Evolutionary conservation across 2,329 filamentous ascomycete genomes (phyloP).

Genomic region (Colletotrichum tofieldiae): DNA sequence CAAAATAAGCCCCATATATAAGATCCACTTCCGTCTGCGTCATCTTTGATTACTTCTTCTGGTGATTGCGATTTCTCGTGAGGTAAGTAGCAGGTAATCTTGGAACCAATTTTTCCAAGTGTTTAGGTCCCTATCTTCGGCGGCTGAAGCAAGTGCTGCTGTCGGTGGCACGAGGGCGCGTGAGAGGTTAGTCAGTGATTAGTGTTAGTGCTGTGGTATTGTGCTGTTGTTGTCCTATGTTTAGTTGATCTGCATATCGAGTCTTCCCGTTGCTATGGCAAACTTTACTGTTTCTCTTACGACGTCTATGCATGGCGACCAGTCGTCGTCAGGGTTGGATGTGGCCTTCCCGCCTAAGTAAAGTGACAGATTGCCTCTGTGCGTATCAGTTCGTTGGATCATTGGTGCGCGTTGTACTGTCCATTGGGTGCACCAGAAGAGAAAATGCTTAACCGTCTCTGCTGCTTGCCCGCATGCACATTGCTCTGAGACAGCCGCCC

Average conservation of each 20-base stretch:
- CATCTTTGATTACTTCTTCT: not conserved
- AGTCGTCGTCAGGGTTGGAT: not conserved
- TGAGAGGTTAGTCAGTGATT: not conserved
- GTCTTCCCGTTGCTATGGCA: not conserved
- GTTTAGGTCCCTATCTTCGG: not conserved
- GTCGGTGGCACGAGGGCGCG: not conserved
- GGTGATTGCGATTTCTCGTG: not conserved
- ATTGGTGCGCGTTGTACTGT: not conserved
- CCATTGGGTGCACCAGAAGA: not conserved
- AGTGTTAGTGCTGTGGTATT: not conserved
- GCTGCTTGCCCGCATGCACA: conserved; percentile 41
- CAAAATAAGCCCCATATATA: not conserved
- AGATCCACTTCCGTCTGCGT: not conserved
- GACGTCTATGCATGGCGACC: not conserved
- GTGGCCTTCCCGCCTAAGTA: not conserved
- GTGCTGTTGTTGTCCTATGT: not conserved
- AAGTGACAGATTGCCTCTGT: not conserved
- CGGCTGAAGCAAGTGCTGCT: not conserved
- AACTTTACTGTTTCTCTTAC: not conserved
- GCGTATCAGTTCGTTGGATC: not conserved
- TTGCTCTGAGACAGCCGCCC: conserved; percentile 23
- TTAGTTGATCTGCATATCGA: not conserved
- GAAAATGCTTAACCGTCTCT: conserved; percentile 45
- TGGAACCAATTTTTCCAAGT: not conserved
- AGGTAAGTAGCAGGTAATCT: not conserved